Conservation (phyloP, 768 basidiomycete species). For the Lactarius akahatsu region DNA sequence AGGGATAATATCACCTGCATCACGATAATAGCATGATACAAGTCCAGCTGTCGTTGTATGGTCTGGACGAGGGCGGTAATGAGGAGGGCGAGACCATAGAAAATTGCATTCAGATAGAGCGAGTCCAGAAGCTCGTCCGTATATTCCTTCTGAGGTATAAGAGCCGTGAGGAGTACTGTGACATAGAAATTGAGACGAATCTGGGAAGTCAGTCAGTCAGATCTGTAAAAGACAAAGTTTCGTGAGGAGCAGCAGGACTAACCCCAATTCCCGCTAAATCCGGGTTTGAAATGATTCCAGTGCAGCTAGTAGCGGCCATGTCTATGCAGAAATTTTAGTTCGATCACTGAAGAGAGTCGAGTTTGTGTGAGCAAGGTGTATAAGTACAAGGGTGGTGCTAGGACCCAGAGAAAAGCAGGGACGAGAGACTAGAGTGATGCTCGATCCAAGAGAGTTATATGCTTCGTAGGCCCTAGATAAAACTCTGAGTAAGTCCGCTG, state of each 20-base stretch:
- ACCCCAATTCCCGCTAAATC: constrained; percentile 5
- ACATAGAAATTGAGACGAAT: neutral
- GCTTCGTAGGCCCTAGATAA: too few species aligned
- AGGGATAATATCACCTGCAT: neutral
- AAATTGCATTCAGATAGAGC: neutral
- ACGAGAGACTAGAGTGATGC: too few species aligned
- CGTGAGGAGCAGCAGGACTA: neutral
- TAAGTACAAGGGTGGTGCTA: too few species aligned
- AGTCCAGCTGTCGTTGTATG: neutral
- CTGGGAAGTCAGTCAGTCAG: neutral
- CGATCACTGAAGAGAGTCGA: too few species aligned
- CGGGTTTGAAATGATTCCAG: constrained; percentile 1
- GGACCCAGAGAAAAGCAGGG: too few species aligned
- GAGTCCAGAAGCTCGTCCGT: neutral
- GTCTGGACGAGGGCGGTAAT: constrained; percentile 3
- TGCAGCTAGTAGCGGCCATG: neutral
- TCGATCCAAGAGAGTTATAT: too few species aligned
- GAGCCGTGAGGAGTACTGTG: neutral
- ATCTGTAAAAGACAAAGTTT: neutral
- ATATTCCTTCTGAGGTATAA: neutral
- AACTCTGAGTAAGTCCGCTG: too few species aligned
- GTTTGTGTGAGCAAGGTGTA: too few species aligned
- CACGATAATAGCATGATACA: constrained; percentile 5
- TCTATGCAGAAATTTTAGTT: neutral
- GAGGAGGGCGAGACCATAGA: constrained; percentile 2